A percentile compares a stretch with the other conserved stretches of the same genome.
Conservation (phyloP, 257 asterid species). For the Coffea canephora region DNA sequence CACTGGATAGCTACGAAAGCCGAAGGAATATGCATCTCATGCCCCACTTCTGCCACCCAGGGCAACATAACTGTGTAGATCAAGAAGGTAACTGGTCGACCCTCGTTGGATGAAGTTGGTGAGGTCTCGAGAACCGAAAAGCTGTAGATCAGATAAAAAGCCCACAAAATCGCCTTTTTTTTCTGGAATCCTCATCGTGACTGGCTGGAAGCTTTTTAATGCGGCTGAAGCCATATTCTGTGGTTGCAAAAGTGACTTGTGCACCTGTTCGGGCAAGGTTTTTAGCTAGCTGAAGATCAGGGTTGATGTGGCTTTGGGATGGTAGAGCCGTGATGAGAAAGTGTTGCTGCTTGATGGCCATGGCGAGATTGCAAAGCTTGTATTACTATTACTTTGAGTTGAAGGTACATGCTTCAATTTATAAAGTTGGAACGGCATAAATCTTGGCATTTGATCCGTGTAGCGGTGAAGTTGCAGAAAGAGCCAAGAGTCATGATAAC, state of each 20-base stretch:
- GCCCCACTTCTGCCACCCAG: slow-evolving; percentile 49
- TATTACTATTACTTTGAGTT: too few relatives aligned
- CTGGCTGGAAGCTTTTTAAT: slow-evolving; percentile 28
- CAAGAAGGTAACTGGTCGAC: slow-evolving; percentile 34
- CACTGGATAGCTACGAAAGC: slow-evolving; percentile 48
- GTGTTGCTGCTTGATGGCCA: slow-evolving; percentile 19
- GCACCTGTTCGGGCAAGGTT: slow-evolving; percentile 46
- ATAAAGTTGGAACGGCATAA: too few relatives aligned
- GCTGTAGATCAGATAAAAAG: slow-evolving; percentile 27
- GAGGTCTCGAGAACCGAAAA: slow-evolving; percentile 21
- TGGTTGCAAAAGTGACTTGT: slow-evolving; percentile 49
- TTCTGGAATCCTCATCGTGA: slow-evolving; percentile 9
- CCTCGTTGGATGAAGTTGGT: slow-evolving; percentile 14
- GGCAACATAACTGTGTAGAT: slow-evolving; percentile 44
- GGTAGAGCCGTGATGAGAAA: slow-evolving; percentile 39
- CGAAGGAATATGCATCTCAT: slow-evolving; percentile 34
- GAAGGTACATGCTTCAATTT: too few relatives aligned
- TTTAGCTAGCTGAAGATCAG: slow-evolving; percentile 57
- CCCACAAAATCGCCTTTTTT: neutral
- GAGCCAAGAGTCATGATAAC: too few relatives aligned
- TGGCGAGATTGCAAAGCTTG: too few relatives aligned
- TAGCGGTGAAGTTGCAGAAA: too few relatives aligned
- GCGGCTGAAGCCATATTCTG: slow-evolving; percentile 24
- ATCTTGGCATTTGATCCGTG: too few relatives aligned
- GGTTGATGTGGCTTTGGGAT: slow-evolving; percentile 56